Conservation (phyloP, 495 filamentous ascomycete genomes). For the Tuber melanosporum region DNA sequence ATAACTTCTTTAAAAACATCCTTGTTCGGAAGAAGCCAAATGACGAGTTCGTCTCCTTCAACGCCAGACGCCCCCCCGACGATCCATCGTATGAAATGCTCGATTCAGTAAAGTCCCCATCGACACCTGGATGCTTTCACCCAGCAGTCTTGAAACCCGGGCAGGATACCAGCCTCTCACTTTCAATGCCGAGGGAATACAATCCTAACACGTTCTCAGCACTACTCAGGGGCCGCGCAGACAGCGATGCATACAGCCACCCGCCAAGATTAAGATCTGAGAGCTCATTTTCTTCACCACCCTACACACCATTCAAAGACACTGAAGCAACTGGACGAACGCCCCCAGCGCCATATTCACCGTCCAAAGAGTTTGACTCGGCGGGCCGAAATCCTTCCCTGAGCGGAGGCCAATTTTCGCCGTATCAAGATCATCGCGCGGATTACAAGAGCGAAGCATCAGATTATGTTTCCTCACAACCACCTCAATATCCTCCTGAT, state of each 20-base stretch:
- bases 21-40: slow-evolving; percentile 46
- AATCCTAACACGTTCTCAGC: slow-evolving; percentile 40
- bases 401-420: slow-evolving; percentile 21
- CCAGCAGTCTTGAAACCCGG: slow-evolving; percentile 4
- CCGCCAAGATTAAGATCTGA: slow-evolving; percentile 29
- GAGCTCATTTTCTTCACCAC: slow-evolving; percentile 26
- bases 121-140: slow-evolving; percentile 8
- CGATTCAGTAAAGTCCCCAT: slow-evolving; percentile 23
- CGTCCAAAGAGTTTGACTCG: slow-evolving; percentile 32
- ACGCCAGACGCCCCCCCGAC: slow-evolving; percentile 59
- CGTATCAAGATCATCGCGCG: slow-evolving; percentile 20
- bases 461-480: slow-evolving; percentile 27
- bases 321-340: slow-evolving; percentile 15
- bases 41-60: slow-evolving; percentile 78
- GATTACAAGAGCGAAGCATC: slow-evolving; percentile 13
- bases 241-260: slow-evolving; percentile 21
- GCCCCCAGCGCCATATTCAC: slow-evolving; percentile 22
- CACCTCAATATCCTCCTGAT: slow-evolving; percentile 33
- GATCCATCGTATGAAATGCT: slow-evolving; percentile 83
- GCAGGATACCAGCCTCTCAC: slow-evolving; percentile 9
- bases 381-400: slow-evolving; percentile 20
- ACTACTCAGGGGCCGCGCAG: slow-evolving; percentile 33
- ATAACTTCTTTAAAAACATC: slow-evolving; percentile 53
- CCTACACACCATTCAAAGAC: slow-evolving; percentile 31
- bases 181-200: slow-evolving; percentile 37